A percentile compares a stretch with the other conserved stretches of the same genome.
These are phyloP conservation scores for Sphagnum contortum DNA, from an alignment of 225 moss, liverwort and hornwort species.

Conservation along the genomic window DNA sequence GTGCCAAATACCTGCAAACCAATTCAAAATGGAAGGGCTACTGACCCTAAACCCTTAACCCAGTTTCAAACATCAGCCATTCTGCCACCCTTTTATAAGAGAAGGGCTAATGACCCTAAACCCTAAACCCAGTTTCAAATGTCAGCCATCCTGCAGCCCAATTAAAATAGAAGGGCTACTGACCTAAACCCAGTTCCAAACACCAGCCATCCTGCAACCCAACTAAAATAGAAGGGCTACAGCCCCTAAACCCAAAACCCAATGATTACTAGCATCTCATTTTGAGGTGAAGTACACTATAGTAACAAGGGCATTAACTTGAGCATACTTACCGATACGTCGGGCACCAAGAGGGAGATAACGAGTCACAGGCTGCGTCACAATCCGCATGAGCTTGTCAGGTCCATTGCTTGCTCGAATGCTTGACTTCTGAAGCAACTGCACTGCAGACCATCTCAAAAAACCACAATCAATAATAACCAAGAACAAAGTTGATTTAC, in stretches of 20 bases:
- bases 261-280: background rate
- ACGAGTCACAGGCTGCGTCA: slow-evolving; percentile 94
- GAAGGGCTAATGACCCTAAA: too few relatives aligned
- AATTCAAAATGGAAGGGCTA: too few relatives aligned
- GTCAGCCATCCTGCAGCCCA: too few relatives aligned
- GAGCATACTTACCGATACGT: slow-evolving; percentile 52
- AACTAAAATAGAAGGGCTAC: background rate
- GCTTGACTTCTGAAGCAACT: slow-evolving; percentile 76
- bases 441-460: slow-evolving; percentile 40
- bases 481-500: background rate
- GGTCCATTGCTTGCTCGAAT: slow-evolving; percentile 91
- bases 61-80: too few relatives aligned
- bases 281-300: background rate
- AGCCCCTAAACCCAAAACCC: background rate
- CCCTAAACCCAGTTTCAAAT: too few relatives aligned
- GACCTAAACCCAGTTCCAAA: background rate
- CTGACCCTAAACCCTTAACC: too few relatives aligned
- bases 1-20: too few relatives aligned
- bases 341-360: slow-evolving; percentile 86
- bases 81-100: too few relatives aligned
- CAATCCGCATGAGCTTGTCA: slow-evolving; percentile 81
- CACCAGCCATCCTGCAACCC: too few relatives aligned
- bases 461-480: background rate
- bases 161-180: too few relatives aligned
- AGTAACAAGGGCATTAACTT: background rate